Evolutionary conservation across 177 flowering plant genomes (phyloP).

Genomic region (Vitis hybrid): DNA sequence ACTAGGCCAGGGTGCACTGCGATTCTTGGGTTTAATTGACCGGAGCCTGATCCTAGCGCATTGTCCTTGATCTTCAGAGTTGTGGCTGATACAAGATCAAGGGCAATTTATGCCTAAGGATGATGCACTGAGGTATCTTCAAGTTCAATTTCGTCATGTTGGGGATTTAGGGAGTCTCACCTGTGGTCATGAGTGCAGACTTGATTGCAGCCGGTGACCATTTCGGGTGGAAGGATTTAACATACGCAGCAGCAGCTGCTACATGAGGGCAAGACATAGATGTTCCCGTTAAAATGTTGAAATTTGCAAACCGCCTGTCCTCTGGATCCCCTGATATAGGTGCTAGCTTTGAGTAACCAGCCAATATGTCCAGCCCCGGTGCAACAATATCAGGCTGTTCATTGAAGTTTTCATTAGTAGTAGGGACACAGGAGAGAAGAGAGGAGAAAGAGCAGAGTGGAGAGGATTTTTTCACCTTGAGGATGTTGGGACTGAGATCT

Average conservation of each 20-base stretch:
- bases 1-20: conserved; percentile 62
- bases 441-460: background rate
- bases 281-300: conserved; percentile 56
- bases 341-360: conserved; percentile 37
- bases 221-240: conserved; percentile 55
- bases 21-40: conserved; percentile 48
- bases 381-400: conserved; percentile 65
- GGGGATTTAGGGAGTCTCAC: conserved; percentile 20
- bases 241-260: conserved; percentile 57
- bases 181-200: conserved; percentile 76
- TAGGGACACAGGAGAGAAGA: background rate
- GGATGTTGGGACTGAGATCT: conserved; percentile 36
- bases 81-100: conserved; percentile 32
- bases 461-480: conserved; percentile 48
- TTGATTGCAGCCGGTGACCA: conserved; percentile 71
- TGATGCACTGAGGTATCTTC: no score
- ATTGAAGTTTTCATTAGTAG: background rate
- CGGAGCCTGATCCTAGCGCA: conserved; percentile 50
- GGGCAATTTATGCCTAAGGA: no score
- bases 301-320: conserved; percentile 31
- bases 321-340: conserved; percentile 26
- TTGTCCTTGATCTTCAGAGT: conserved; percentile 35
- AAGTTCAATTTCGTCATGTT: background rate
- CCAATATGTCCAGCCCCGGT: conserved; percentile 61
- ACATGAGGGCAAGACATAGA: conserved; percentile 75